Evolutionary conservation across 768 basidiomycete species (phyloP), one percentile per base, ranked within the genome.

Genomic region (Botryobasidium botryosum): DNA sequence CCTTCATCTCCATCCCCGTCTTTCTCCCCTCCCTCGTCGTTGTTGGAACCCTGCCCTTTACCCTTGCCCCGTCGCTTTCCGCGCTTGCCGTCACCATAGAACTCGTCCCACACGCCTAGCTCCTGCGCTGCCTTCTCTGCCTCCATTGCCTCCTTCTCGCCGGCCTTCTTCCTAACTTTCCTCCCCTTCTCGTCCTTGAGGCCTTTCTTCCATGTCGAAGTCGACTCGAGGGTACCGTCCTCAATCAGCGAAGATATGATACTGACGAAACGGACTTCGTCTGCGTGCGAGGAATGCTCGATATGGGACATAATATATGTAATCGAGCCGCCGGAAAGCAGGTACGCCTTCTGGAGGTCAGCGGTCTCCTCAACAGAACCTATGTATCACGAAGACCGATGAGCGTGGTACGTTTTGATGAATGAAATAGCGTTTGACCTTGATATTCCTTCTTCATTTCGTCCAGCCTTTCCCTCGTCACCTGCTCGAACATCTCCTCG

Each of bases 371-470:
- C 90, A 2, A 66, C 55, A 12, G 92, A 94, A 43, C 79, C 92
- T 96, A 53, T 2, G 29, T 21, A 28, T 13, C 17, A 35, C 15
- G 37, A 20, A 10, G 21, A 10, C 10, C 12, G 37, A 10, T 10
- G 21, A 39, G 21, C 21, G 15, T 39, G 37, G 20, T 39, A 12
- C 21, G 37, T 39, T n/a, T n/a, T n/a, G n/a, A n/a, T n/a, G n/a
- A n/a, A n/a, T n/a, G n/a, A n/a, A n/a, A n/a, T n/a, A n/a, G n/a
- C n/a, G n/a, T n/a, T n/a, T n/a, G n/a, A 81, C 94, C 87, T 68
- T 97, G 90, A 61, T 99, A 99, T 55, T 76, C 77, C 53, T 76
- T 77, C 72, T 86, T 92, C 74, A 92, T 75, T 59, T 94, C 85
- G 51, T 96, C 88, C 44, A 99, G 66, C 59, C 76, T 81, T 48